Base-by-base conservation (phyloP, 1,139 yeast species). In the Pichia sp. region DNA sequence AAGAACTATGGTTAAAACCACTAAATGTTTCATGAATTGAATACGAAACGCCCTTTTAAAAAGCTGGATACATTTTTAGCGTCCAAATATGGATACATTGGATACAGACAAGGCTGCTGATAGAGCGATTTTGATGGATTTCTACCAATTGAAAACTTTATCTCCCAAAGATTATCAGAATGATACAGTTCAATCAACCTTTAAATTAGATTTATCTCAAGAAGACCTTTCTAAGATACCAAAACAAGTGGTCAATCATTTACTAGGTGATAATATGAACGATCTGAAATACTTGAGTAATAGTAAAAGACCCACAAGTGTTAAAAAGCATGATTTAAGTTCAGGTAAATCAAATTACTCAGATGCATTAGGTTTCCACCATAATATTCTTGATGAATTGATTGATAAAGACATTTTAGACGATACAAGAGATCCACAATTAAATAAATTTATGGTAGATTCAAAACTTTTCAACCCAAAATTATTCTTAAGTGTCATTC, bases 381-480 rank as follows among this genome's bases (percentile, higher is more conserved):
- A 74, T 11, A 68, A 73, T 15, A 71, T 82, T 40, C 62, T 71
- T 15, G 66, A 71, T 29, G 70, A 71, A 27, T 66, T 82, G 48
- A 58, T 71, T 13, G 66, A 65, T 30, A 64, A 65, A 40, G 69
- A 68, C 30, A 62, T 71, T 22, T 61, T 76, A 23, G 61, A 64
- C 12, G 69, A 74, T 23, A 63, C 73, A 12, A 71, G 79, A 16
- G 69, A 68, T 32, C 60, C 66, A 1, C 61, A 64, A 34, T 62
- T 75, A 36, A 68, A 73, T 48, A 74, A 77, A 54, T 87, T 76
- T 65, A 69, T 87, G 55, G 80, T 88, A 37, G 80, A 85, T 34
- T 82, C 89, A 4, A 83, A 85, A 53, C 69, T 74, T 40, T 90
- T 90, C 69, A 80, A 83, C 56, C 80, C 95, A 3, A 77, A 79